phyloP scores from a whole-genome alignment of 1,284 basidiomycete genomes.

The Neonothopanus nambi region DNA sequence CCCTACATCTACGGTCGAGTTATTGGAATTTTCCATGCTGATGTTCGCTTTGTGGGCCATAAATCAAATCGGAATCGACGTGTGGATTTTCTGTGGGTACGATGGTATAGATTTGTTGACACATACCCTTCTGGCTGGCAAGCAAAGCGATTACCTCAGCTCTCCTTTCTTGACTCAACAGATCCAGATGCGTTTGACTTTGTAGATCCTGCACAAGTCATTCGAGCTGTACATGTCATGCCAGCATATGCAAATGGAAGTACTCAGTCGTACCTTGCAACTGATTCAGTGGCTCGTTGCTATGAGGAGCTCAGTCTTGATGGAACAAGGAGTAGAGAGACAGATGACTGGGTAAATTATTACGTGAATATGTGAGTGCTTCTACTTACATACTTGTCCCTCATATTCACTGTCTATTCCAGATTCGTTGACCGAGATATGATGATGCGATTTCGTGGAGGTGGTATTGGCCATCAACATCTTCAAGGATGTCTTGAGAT shows the following conservation, averaged over 20 bases:
- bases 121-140: not conserved
- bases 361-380: conserved; percentile 18
- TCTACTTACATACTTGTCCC: not conserved
- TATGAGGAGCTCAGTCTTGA: not conserved
- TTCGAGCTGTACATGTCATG: conserved; percentile 19
- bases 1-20: conserved; percentile 33
- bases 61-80: not conserved
- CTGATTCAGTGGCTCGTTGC: conserved; percentile 9
- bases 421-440: conserved; percentile 17
- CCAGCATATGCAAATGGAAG: conserved; percentile 18
- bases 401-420: not conserved
- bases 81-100: not conserved
- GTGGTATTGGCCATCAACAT: conserved; percentile 15
- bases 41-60: conserved; percentile 18
- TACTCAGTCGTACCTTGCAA: conserved; percentile 8
- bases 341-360: conserved; percentile 16
- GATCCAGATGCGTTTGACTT: conserved; percentile 3
- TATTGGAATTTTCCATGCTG: conserved; percentile 10
- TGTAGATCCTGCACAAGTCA: conserved; percentile 18
- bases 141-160: not conserved
- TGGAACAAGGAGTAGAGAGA: conserved; percentile 8
- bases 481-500: not conserved
- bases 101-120: not conserved
- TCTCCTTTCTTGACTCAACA: not conserved
- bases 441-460: conserved; percentile 15